Base-by-base conservation (phyloP, 2,329 filamentous ascomycete species). In the Gnomoniopsis sp. region DNA sequence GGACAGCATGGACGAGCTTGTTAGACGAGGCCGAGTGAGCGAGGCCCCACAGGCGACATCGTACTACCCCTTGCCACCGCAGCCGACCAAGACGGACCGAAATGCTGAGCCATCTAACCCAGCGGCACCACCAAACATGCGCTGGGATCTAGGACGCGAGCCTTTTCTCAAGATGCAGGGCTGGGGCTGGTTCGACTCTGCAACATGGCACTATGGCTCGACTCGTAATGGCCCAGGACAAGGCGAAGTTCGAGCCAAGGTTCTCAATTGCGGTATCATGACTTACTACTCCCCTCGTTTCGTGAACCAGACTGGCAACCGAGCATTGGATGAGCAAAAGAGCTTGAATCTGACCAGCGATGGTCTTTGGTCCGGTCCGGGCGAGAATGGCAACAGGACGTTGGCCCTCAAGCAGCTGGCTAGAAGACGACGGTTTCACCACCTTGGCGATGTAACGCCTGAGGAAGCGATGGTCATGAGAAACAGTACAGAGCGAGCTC, bases 141-240 rank as follows among this genome's bases (percentile, higher is more conserved):
- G 70, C 30, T 59, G 61, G 43, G 62, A 63, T 33, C 52, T 30
- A 14, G 61, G 58, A 8, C 67, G 69, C 7, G 76, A 78, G 61
- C 75, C 76, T 1, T 79, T 78, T 47, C 63, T 75, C n/a, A 51
- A 57, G 4, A 68, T 68, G 2, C 74, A 77, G 59, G 68, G 66
- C 30, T 78, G 75, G 74, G 72, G 70, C 36, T 80, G 78, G 78
- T 78, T 79, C 60, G 65, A 70, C 22, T 76, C 75, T 50, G 76
- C 74, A 1, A 72, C 75, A 6, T 70, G 71, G 62, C 75, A 77
- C 62, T 77, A 79, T 55, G 76, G 76, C 1, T 71, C 72, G 1
- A 71, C 70, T 22, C 69, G 72, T 4, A 64, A 66, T 11, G 72
- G 74, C 1, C 67, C 71, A 2, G 75, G 76, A 2, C 64, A 64